These are phyloP conservation scores for Aegle marmelos DNA, from an alignment of 345 rosid species.

Conservation along the genomic window DNA sequence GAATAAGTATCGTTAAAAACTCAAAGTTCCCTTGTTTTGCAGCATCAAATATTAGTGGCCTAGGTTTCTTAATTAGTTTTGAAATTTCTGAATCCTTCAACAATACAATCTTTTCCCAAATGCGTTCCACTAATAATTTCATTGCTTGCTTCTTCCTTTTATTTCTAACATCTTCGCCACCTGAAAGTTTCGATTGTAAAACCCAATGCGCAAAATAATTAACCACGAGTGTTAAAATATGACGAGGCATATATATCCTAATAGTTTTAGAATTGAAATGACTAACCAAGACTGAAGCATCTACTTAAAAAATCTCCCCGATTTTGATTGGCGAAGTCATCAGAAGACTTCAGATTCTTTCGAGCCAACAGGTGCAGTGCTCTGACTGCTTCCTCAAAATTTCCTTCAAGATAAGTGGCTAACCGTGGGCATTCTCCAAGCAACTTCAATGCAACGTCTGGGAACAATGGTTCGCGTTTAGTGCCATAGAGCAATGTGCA, in stretches of 20 bases:
- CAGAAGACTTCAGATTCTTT: not conserved
- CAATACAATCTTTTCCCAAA: not conserved
- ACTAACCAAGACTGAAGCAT: not conserved
- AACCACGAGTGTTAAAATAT: too few relatives aligned
- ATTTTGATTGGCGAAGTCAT: not conserved
- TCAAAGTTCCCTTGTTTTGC: not conserved
- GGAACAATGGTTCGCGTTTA: not conserved
- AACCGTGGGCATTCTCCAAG: not conserved
- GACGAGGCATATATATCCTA: too few relatives aligned
- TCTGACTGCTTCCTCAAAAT: not conserved
- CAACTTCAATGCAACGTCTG: slow-evolving; percentile 12
- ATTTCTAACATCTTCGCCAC: not conserved
- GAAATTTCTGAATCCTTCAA: not conserved
- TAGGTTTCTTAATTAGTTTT: not conserved
- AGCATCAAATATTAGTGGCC: not conserved
- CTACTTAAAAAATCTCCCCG: not conserved
- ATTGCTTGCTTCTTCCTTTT: not conserved
- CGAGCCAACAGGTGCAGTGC: slow-evolving; percentile 21
- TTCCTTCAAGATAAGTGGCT: not conserved
- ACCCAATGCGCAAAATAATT: too few relatives aligned
- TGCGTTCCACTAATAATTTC: not conserved
- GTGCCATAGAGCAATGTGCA: too few relatives aligned
- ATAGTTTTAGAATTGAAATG: too few relatives aligned
- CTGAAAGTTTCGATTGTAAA: not conserved
- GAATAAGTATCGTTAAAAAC: not conserved